Conservation (phyloP, 225 moss, liverwort and hornwort species). For the Bryoerythrophyllum caledonicum region DNA sequence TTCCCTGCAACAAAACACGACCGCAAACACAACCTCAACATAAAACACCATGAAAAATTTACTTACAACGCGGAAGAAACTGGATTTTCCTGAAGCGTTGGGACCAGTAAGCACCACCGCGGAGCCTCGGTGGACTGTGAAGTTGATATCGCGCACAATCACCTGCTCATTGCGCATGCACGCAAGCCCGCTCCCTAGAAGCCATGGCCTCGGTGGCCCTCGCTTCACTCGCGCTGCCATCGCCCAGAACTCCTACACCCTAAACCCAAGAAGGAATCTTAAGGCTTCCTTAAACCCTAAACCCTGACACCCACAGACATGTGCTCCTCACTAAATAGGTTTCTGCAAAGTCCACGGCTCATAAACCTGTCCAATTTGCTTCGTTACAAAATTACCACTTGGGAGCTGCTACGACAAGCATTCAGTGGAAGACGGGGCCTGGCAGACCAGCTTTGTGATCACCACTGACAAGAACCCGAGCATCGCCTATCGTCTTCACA, state of each 20-base stretch:
- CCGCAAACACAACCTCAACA: neutral
- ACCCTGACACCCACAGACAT: neutral
- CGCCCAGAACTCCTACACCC: neutral
- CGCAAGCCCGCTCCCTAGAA: slow-evolving; percentile 73
- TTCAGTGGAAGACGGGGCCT: too few relatives aligned
- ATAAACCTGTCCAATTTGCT: too few relatives aligned
- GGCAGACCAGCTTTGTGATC: too few relatives aligned
- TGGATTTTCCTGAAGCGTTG: slow-evolving; percentile 88
- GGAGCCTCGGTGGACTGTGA: slow-evolving; percentile 72
- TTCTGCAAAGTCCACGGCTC: too few relatives aligned
- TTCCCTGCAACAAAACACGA: neutral
- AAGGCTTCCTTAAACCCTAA: neutral
- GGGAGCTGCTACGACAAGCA: too few relatives aligned
- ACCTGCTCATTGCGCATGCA: slow-evolving; percentile 90
- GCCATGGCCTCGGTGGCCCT: slow-evolving; percentile 70
- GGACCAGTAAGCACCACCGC: slow-evolving; percentile 77
- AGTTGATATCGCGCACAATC: slow-evolving; percentile 76
- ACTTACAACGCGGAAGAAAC: slow-evolving; percentile 75
- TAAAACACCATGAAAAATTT: neutral
- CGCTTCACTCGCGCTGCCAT: slow-evolving; percentile 44
- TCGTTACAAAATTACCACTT: too few relatives aligned
- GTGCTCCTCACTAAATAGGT: neutral
- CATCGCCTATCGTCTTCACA: too few relatives aligned
- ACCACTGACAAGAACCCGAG: too few relatives aligned
- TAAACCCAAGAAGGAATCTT: neutral